Evolutionary conservation across 345 rosid species (phyloP).

Genomic region (Fremontodendron californicum): DNA sequence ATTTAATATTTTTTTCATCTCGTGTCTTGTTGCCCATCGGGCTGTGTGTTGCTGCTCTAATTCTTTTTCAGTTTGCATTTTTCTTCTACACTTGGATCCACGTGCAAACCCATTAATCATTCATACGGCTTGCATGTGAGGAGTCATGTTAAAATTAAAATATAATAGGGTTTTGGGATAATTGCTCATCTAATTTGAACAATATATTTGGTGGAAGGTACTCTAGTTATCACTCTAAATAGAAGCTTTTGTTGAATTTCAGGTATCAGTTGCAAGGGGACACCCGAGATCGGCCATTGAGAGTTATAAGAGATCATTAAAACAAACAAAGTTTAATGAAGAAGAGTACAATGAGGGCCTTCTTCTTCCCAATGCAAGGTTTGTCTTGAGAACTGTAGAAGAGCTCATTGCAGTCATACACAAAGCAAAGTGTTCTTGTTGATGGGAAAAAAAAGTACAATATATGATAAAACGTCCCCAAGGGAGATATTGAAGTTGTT

Average conservation of each 20-base stretch:
- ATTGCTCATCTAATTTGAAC: too few relatives aligned
- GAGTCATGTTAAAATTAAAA: too few relatives aligned
- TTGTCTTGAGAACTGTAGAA: constrained; percentile 21
- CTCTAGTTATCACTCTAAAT: not conserved
- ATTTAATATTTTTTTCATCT: too few relatives aligned
- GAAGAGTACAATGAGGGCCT: constrained; percentile 36
- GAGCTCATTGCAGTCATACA: constrained; percentile 3
- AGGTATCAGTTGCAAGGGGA: constrained; percentile 63
- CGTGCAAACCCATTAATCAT: too few relatives aligned
- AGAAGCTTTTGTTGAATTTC: constrained; percentile 15
- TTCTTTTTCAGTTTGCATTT: too few relatives aligned
- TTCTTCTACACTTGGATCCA: too few relatives aligned
- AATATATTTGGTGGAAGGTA: not conserved
- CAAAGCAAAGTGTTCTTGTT: not conserved
- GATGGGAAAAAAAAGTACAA: not conserved
- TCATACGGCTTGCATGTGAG: too few relatives aligned
- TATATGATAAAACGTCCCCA: not conserved
- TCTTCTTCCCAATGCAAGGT: constrained; percentile 32
- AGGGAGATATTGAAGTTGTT: not conserved
- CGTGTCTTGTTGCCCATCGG: too few relatives aligned
- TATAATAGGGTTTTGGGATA: too few relatives aligned
- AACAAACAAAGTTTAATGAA: constrained; percentile 26
- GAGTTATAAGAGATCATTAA: constrained; percentile 44
- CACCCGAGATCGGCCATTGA: constrained; percentile 47
- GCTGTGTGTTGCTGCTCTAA: too few relatives aligned